Evolutionary conservation across 1,284 basidiomycete species (phyloP), one percentile per base, ranked within the genome.

Genomic region (Ustilago curta): DNA sequence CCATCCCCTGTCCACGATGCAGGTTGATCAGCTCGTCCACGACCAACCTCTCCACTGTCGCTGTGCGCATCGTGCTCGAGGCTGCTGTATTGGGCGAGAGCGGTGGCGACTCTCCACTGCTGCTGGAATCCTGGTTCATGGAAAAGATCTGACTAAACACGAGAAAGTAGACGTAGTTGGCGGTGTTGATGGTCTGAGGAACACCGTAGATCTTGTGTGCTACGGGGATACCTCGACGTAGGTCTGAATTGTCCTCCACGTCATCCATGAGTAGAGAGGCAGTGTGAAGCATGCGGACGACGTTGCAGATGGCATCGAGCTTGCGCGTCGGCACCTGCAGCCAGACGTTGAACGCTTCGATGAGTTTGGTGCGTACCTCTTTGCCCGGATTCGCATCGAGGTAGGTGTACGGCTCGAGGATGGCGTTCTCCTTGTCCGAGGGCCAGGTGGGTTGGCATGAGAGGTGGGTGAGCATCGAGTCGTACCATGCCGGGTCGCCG

Each of bases 171-270:
- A 95, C 93, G 78, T 98, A 98, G 85, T 98, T 98, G 1, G 95
- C 96, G 0, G 93, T 91, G 84, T 99, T 99, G 87, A 99, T 95
- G 0, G 96, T 97, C 84, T 98, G 95, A 0, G 96, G 94, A 2
- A 97, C 87, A 2, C 96, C 96, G 81, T 96, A 99, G 72, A 98
- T 94, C 86, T 92, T 93, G 87, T 99, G 95, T 0, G 94, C 91
- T 16, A 96, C 95, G 89, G 84, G 97, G 25, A 90, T 88, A 0
- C 96, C 95, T 60, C 95, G 86, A 9, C 97, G 88, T 27, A 99
- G 88, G 77, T 95, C 92, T 0, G 94, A 94, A 75, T 93, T 92
- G 82, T 99, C 97, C 85, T 99, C 94, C 40, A 99, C 96, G 84
- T 99, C 97, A 84, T 99, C 97, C 80, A 99, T 91, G 76, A 99